Evolutionary conservation across 441 rosid species (phyloP).

Genomic region (Metrosideros polymorpha): DNA sequence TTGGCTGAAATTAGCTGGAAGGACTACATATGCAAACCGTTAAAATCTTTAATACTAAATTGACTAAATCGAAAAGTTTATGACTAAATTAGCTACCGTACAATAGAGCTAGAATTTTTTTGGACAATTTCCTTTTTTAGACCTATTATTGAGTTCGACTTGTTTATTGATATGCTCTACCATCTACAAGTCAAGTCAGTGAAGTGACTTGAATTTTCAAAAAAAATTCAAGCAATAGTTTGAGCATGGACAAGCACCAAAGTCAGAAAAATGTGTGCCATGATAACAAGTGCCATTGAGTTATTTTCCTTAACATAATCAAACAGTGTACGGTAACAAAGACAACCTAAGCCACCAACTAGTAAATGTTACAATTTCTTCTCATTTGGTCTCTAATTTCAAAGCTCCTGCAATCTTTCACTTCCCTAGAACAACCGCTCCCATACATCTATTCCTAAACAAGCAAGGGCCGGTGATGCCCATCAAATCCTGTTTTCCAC

Average conservation of each 20-base stretch:
- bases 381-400: neutral
- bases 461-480: neutral
- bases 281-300: neutral
- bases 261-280: neutral
- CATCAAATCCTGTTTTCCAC: neutral
- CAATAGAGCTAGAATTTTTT: neutral
- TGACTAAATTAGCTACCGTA: fast-evolving
- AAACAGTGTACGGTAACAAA: neutral
- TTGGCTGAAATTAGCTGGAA: too few relatives aligned
- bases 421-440: neutral
- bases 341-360: neutral
- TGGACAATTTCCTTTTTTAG: neutral
- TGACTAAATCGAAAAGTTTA: too few relatives aligned
- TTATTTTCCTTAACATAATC: neutral
- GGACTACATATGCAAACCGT: too few relatives aligned
- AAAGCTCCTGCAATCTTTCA: neutral
- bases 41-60: too few relatives aligned
- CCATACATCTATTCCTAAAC: neutral
- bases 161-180: neutral
- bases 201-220: neutral
- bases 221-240: neutral
- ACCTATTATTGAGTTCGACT: neutral
- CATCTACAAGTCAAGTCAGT: neutral
- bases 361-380: neutral
- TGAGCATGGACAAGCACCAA: neutral